A percentile compares a stretch with the other conserved stretches of the same genome.
Evolutionary conservation across 2,329 filamentous ascomycete genomes (phyloP).

Genomic region (Sporothrix schenckii): DNA sequence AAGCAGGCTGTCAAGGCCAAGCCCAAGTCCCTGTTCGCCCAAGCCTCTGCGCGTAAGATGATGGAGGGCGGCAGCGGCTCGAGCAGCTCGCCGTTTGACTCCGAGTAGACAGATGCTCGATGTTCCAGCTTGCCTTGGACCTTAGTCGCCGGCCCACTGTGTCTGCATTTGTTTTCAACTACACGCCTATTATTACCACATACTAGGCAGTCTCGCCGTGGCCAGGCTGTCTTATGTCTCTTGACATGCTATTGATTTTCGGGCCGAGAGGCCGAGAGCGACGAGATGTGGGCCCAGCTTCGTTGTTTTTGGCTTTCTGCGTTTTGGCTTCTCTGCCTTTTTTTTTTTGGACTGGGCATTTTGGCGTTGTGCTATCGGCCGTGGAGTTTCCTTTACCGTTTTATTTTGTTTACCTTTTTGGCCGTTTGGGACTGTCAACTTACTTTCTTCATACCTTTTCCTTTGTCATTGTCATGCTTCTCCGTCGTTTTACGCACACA

Average conservation of each 20-base stretch:
- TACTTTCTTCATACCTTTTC: conserved; percentile 11
- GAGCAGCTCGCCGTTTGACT: conserved; percentile 28
- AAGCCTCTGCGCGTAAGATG: conserved; percentile 64
- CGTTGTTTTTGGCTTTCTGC: neutral
- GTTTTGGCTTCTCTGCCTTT: neutral
- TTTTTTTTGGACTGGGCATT: conserved; percentile 1
- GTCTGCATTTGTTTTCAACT: neutral
- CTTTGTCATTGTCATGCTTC: conserved; percentile 15
- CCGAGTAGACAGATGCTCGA: neutral
- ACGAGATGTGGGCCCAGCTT: conserved; percentile 10
- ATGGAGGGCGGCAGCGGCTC: conserved; percentile 52
- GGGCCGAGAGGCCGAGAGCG: neutral
- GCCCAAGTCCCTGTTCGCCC: conserved; percentile 69
- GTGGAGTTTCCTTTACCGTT: conserved; percentile 3
- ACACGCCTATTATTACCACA: neutral
- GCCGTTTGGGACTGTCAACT: neutral
- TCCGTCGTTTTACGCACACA: neutral
- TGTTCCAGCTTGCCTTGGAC: too few species aligned
- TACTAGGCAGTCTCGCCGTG: neutral
- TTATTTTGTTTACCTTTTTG: neutral
- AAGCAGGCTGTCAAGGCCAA: conserved; percentile 78
- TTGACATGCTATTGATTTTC: neutral
- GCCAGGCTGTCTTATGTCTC: neutral
- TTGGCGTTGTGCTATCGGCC: conserved; percentile 20
- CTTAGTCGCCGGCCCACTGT: too few species aligned